Base-by-base conservation (phyloP, 176 grass and related monocot species). In the Neostapfia colusana region DNA sequence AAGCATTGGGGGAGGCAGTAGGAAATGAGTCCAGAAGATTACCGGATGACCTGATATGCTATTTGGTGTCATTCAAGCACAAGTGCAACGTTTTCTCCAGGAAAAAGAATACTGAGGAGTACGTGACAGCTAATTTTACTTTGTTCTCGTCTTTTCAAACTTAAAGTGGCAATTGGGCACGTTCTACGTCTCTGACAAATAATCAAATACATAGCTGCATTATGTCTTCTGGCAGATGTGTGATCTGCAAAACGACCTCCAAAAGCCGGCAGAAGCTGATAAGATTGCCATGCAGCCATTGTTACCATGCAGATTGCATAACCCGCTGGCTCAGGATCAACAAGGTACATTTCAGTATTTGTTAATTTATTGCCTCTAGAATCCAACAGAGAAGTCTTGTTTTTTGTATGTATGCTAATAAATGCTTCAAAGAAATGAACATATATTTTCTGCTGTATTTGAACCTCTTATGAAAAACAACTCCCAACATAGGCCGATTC, bases 291-390 rank as follows among this genome's bases (percentile, higher is more conserved):
- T 95, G 92, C 37, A 75, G 72, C 63, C 92, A 95, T 54, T 77
- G 71, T 40, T 95, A 91, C 41, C 92, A 95, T 84, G 86, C 80
- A 56, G 24, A 63, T 46, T 95, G 92, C 79, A 89, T 95, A 70
- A 87, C 83, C 56, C 85, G 77, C 69, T 95, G 92, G 92, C 82
- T 95, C 69, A 90, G 85, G 76, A 86, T 89, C 77, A 95, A 89
- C 76, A 95, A 91, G 86, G 92, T 95, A 82, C 34, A 42, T 5
- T 83, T 56, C n/a, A 40, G 2, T 71, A 57, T 67, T 41, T 39
- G 6, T 65, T 39, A 58, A 50, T 67, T 40, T 31, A 2, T 26
- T 65, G 20, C 55, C 35, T 64, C 31, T 50, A 15, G 1, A 59
- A 66, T 78, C 7, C 2, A 25, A 63, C 73, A 1, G 7, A 6